Evolutionary conservation across 805 yeast genomes (phyloP).

Genomic region (Wickerhamomyces canadensis): DNA sequence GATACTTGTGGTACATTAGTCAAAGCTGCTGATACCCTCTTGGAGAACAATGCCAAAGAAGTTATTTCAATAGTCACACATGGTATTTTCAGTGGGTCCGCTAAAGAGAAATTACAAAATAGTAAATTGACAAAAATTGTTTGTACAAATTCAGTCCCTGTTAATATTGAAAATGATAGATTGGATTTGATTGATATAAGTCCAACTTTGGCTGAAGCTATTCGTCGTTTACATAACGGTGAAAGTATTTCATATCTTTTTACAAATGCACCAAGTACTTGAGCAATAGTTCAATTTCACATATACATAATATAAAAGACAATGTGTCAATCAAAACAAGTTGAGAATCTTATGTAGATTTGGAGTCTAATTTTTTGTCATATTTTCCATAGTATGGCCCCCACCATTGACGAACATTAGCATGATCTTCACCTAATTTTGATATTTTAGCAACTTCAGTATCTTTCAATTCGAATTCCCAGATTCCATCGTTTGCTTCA

Average conservation of each 20-base stretch:
- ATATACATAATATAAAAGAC: too few relatives aligned
- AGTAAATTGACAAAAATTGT: slow-evolving; percentile 69
- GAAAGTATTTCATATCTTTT: slow-evolving; percentile 89
- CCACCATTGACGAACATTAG: slow-evolving; percentile 31
- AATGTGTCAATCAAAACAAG: too few relatives aligned
- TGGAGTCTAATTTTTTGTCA: slow-evolving; percentile 8
- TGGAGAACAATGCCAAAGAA: slow-evolving; percentile 73
- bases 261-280: slow-evolving; percentile 48
- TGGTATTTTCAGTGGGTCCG: slow-evolving; percentile 86
- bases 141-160: slow-evolving; percentile 92
- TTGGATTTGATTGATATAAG: slow-evolving; percentile 80
- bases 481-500: slow-evolving; percentile 48
- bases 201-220: slow-evolving; percentile 87
- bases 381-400: slow-evolving; percentile 20
- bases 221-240: slow-evolving; percentile 92
- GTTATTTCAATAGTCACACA: slow-evolving; percentile 95
- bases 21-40: slow-evolving; percentile 85
- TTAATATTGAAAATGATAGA: slow-evolving; percentile 53
- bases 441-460: slow-evolving; percentile 45
- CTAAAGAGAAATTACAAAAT: slow-evolving; percentile 63
- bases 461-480: slow-evolving; percentile 45
- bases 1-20: slow-evolving; percentile 97
- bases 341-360: too few relatives aligned
- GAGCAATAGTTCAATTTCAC: not conserved
- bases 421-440: slow-evolving; percentile 33